phyloP scores from a whole-genome alignment of 495 filamentous ascomycete species.

The Penicillium angulare region DNA sequence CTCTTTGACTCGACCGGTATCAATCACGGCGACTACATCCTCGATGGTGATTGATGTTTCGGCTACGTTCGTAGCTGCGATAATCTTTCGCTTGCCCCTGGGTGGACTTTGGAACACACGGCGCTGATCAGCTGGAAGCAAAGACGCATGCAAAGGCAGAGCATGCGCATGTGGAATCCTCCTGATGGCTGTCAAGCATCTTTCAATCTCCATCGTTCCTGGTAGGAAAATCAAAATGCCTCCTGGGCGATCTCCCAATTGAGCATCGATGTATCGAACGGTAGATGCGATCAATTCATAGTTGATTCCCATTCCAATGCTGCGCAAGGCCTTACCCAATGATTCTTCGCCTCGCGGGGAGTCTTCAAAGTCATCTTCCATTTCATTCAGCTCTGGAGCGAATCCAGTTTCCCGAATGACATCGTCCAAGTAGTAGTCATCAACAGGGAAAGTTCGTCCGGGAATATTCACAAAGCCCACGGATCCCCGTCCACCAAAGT shows the following conservation, averaged over 20 bases:
- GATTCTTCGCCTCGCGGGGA: conserved; percentile 37
- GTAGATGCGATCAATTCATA: conserved; percentile 83
- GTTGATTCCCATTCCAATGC: conserved; percentile 83
- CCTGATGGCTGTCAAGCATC: conserved; percentile 69
- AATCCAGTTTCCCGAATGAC: conserved; percentile 79
- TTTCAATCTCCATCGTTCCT: conserved; percentile 79
- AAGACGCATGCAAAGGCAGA: conserved; percentile 88
- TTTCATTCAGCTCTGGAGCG: conserved; percentile 39
- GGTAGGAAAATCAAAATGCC: conserved; percentile 95
- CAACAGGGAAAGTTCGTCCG: conserved; percentile 85
- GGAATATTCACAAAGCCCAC: conserved; percentile 83
- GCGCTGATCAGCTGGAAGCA: conserved; percentile 81
- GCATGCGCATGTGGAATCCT: conserved; percentile 70
- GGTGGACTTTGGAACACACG: conserved; percentile 80
- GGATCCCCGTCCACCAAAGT: conserved; percentile 67
- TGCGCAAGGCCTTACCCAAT: conserved; percentile 67
- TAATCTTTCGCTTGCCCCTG: conserved; percentile 79
- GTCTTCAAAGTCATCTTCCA: conserved; percentile 34
- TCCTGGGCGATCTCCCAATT: conserved; percentile 67
- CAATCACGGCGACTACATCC: conserved; percentile 94
- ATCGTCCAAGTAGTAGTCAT: conserved; percentile 89
- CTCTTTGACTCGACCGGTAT: conserved; percentile 93
- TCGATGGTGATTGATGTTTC: conserved; percentile 98
- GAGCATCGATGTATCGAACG: conserved; percentile 74
- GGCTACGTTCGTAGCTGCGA: conserved; percentile 93